Base-by-base conservation (phyloP, 2,329 filamentous ascomycete species). In the Ophiostoma ulmi region DNA sequence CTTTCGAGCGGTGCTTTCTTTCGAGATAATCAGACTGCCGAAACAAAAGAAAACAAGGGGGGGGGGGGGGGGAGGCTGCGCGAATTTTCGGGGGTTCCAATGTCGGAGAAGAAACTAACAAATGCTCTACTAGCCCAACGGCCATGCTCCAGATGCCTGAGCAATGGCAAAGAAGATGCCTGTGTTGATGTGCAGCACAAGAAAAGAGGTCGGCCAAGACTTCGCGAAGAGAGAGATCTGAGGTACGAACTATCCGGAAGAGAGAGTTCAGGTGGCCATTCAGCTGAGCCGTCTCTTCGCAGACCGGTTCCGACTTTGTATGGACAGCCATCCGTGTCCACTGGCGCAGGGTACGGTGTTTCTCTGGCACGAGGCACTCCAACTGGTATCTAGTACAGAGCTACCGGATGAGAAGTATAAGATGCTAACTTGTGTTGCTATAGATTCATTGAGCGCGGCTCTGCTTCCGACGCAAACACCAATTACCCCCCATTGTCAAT, bases 141-240 rank as follows among this genome's bases (percentile, higher is more conserved):
- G 71, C 92, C 92, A 38, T 95, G 92, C 77, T 89, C 90, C 38
- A 86, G 92, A 77, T 95, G 92, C 77, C 81, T 91, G 44, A 88
- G 88, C 75, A 92, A 92, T 76, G 90, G 91, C 72, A 95, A 94
- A 76, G 84, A 94, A 83, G 91, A 93, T 71, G 85, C 89, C 8
- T 95, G 92, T 77, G 84, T 92, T 75, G 92, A 95, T 79, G 91
- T 95, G 44, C 90, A 93, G 77, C 92, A 95, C 80, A 95, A 94
- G 80, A 95, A 94, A 78, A 84, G 92, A 75, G 92, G 92, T 61
- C 86, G 92, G 67, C 92, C 92, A 72, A 86, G 92, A 74, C 82
- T 95, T 74, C 87, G 91, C 75, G 91, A 94, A 77, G 90, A 92
- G 72, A 83, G 86, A 75, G 87, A 90, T 73, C 77, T 84, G 67